Percentiles rank a stretch among this genome's conserved stretches.
These are phyloP conservation scores for Rhodotorula glutinis DNA, from an alignment of 1,284 basidiomycete genomes.

Conservation along the genomic window DNA sequence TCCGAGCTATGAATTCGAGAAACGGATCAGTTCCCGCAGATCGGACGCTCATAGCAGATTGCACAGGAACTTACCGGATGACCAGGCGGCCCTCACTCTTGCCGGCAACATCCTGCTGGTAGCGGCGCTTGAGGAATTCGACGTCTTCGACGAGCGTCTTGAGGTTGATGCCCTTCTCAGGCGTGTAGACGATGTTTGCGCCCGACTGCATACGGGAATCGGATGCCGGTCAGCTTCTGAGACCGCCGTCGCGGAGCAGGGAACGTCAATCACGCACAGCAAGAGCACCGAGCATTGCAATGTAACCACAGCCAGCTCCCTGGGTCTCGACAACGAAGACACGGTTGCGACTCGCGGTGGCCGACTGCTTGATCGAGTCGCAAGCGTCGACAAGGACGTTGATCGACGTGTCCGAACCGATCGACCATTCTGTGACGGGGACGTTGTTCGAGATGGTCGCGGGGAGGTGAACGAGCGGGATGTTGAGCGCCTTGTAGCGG, in stretches of 20 bases:
- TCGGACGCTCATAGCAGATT: too few relatives aligned
- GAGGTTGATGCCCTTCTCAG: constrained; percentile 82
- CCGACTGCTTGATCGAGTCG: constrained; percentile 97
- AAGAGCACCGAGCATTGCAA: constrained; percentile 90
- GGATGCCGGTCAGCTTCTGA: neutral
- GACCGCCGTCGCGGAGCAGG: neutral
- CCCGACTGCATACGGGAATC: constrained; percentile 62
- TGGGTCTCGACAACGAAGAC: constrained; percentile 99
- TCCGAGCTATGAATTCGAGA: constrained; percentile 65
- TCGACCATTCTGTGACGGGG: constrained; percentile 89
- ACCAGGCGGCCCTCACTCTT: constrained; percentile 89
- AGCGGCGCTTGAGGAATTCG: constrained; percentile 81
- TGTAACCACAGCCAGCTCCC: constrained; percentile 90
- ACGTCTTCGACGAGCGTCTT: constrained; percentile 80
- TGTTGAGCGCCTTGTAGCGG: constrained; percentile 83
- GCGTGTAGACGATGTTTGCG: constrained; percentile 89
- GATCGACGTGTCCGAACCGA: constrained; percentile 92
- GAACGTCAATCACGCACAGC: constrained; percentile 62
- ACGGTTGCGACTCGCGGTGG: constrained; percentile 87
- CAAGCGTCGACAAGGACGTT: constrained; percentile 97
- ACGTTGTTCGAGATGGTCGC: constrained; percentile 87
- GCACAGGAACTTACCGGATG: constrained; percentile 61
- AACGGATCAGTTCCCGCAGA: too few relatives aligned
- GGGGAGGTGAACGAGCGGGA: constrained; percentile 88
- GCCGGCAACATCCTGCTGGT: constrained; percentile 79